Evolutionary conservation across 2,329 filamentous ascomycete genomes (phyloP).

Genomic region (Cladosporium cucumerinum): DNA sequence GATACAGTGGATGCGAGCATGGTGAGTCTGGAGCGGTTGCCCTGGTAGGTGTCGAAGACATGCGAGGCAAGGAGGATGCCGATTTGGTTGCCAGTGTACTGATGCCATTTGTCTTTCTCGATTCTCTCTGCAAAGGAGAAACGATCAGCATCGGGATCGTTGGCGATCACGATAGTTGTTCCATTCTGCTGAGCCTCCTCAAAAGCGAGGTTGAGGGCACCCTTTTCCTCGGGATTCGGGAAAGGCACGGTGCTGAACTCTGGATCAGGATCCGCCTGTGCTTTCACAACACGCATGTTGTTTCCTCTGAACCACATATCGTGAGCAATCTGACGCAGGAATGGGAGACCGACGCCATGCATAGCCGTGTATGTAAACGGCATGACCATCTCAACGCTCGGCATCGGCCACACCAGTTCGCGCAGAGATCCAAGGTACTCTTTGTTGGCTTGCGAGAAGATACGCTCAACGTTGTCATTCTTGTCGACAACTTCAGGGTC

Average conservation of each 20-base stretch:
- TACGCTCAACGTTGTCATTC: slow-evolving; percentile 40
- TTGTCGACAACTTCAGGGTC: slow-evolving; percentile 44
- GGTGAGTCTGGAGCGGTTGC: slow-evolving; percentile 42
- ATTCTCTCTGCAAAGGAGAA: slow-evolving; percentile 60
- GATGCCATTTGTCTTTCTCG: slow-evolving; percentile 52
- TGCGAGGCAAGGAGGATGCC: slow-evolving; percentile 59
- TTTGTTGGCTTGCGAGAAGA: slow-evolving; percentile 41
- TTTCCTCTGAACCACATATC: slow-evolving; percentile 26
- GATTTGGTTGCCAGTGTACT: slow-evolving; percentile 64
- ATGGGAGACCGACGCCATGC: slow-evolving; percentile 53
- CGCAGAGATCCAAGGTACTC: slow-evolving; percentile 45
- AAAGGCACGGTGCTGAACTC: slow-evolving; percentile 63
- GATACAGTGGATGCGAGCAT: slow-evolving; percentile 64
- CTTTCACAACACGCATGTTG: slow-evolving; percentile 46
- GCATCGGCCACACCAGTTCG: slow-evolving; percentile 27
- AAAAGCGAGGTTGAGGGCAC: slow-evolving; percentile 59
- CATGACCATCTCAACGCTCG: slow-evolving; percentile 21
- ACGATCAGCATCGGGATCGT: slow-evolving; percentile 64
- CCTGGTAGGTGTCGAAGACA: slow-evolving; percentile 49
- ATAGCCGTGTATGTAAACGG: slow-evolving; percentile 56
- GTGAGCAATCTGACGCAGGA: slow-evolving; percentile 45
- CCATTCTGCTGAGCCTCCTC: slow-evolving; percentile 50
- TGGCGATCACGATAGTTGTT: slow-evolving; percentile 56
- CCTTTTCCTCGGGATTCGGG: slow-evolving; percentile 64
- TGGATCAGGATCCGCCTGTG: slow-evolving; percentile 57